Base-by-base conservation (phyloP, 352 stramenopile species). In the Phytophthora agathidicida region DNA sequence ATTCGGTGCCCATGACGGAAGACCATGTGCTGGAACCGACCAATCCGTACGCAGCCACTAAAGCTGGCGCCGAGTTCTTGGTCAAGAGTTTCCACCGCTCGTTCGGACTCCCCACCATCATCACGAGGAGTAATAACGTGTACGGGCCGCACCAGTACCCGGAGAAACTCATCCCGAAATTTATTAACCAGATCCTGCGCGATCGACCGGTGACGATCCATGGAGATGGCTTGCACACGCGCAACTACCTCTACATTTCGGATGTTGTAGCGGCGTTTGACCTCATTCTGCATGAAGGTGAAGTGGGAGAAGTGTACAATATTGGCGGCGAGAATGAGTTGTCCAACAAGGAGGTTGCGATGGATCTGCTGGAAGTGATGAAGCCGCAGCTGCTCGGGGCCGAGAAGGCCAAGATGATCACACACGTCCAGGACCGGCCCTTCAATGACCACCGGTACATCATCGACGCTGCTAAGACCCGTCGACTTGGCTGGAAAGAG, bases 111-210 rank as follows among this genome's bases (percentile, higher is more conserved):
- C 96, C 96, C 8, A 93, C 91, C 33, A 94, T 99, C 61, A 99
- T 99, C 68, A 99, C 97, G 28, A 86, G 97, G 49, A 98, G 96
- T 49, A 99, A 99, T 79, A 99, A 99, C 75, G 97, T 99, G 23
- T 99, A 99, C 61, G 97, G 97, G 19, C 97, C 97, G 30, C 95
- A 98, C 66, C 97, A 99, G 75, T 99, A 98, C 66, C 97, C 97
- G 0, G 97, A 99, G 76, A 99, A 99, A 67, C 77, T 99, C 16
- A 98, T 99, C 56, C 97, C 97, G 10, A 99, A 99, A 73, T 98
- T 99, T 52, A 98, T 98, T 44, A 98, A 98, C 65, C 96, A 98
- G 76, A 75, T 99, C 11, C 56, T 98, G 63, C 79, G 92, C 9
- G 89, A 88, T 23, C 79, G 79, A 45, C 73, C 86, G 5, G 74